phyloP scores from a whole-genome alignment of 305 asterid species.

The Fraxinus dipetala region DNA sequence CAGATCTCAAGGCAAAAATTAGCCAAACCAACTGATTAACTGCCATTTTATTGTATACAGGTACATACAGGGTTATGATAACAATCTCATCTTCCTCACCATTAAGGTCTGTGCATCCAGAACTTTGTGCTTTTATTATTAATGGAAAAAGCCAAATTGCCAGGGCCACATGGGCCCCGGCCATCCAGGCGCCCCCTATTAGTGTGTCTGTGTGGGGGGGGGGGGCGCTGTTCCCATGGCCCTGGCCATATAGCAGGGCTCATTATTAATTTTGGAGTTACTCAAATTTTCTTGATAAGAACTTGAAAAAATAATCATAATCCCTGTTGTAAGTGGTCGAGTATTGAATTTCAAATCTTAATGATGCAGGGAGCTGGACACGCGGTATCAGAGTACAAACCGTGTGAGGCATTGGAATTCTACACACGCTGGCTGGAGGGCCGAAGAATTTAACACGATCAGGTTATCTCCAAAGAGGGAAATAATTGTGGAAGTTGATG shows the following conservation, averaged over 20 bases:
- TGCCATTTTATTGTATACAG: conserved; percentile 34
- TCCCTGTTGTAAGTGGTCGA: not conserved
- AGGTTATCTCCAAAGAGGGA: not conserved
- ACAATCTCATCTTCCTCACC: conserved; percentile 78
- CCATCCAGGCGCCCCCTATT: too few relatives aligned
- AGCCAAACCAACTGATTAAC: not conserved
- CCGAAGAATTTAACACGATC: conserved; percentile 37
- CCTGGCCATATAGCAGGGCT: too few relatives aligned
- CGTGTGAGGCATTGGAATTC: conserved; percentile 69
- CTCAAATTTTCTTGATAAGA: not conserved
- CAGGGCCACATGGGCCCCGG: too few relatives aligned
- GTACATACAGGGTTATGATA: conserved; percentile 64
- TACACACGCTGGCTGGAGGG: conserved; percentile 69
- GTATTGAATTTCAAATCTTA: not conserved
- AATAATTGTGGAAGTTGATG: conserved; percentile 7
- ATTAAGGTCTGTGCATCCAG: conserved; percentile 51
- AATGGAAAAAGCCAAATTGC: too few relatives aligned
- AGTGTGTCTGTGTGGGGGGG: too few relatives aligned
- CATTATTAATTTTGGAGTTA: not conserved
- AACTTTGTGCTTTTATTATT: not conserved
- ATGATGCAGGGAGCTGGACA: conserved; percentile 80
- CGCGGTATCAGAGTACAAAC: conserved; percentile 90
- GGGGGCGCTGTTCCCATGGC: too few relatives aligned
- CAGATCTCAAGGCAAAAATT: not conserved
- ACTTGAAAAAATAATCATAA: not conserved